These are phyloP conservation scores for Jamesozyma rosinii DNA, from an alignment of 805 yeast genomes.

Conservation along the genomic window DNA sequence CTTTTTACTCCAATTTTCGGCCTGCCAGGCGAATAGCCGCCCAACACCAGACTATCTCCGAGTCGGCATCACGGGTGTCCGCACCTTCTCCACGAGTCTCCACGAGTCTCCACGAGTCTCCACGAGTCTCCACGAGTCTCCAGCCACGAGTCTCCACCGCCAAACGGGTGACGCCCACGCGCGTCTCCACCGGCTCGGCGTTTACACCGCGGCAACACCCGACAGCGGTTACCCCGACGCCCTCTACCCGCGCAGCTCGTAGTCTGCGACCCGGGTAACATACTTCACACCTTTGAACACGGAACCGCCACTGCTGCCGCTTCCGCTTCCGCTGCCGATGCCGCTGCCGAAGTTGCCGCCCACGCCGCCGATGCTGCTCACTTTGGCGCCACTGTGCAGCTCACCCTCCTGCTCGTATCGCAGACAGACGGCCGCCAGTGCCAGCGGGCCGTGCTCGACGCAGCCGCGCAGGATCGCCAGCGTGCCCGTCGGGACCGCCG, in stretches of 20 bases:
- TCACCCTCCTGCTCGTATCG: constrained; percentile 17
- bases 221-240: no score
- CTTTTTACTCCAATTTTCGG: no score
- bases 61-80: not conserved
- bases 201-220: no score
- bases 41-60: not conserved
- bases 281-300: constrained; percentile 92
- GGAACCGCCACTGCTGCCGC: constrained; percentile 29
- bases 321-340: not conserved
- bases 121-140: no score
- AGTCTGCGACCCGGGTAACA: constrained; percentile 33
- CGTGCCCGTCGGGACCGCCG: constrained; percentile 50
- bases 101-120: no score
- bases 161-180: no score
- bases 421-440: not conserved
- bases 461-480: constrained; percentile 60
- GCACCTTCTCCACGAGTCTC: not conserved
- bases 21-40: not conserved
- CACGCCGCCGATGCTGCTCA: constrained; percentile 51
- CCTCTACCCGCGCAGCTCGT: not conserved
- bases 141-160: no score
- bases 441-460: constrained; percentile 19
- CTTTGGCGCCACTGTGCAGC: constrained; percentile 66
- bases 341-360: constrained; percentile 25
- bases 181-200: no score